Percentiles rank a stretch among this genome's conserved stretches.
Conservation (phyloP, 2,329 filamentous ascomycete species). For the Neospermospora avenae region DNA sequence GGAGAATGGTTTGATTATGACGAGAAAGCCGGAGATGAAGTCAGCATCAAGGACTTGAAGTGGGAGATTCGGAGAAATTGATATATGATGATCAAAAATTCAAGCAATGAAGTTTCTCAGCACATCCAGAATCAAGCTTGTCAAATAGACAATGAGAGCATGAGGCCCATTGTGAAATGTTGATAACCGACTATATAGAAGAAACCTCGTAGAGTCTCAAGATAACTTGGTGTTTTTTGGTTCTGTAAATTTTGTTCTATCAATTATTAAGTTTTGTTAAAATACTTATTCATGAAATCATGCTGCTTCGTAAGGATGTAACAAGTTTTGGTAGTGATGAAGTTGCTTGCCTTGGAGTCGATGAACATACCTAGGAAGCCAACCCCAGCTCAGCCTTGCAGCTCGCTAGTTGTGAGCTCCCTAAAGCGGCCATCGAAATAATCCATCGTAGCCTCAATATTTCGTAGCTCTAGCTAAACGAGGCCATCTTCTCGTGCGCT, state of each 20-base stretch:
- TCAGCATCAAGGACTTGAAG: slow-evolving; percentile 83
- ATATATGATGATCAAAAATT: background rate
- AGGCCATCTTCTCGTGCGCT: slow-evolving; percentile 20
- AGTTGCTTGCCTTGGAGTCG: background rate
- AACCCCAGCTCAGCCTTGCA: slow-evolving; percentile 14
- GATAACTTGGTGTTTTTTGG: too few species aligned
- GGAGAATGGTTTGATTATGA: slow-evolving; percentile 99
- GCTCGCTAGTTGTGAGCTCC: slow-evolving; percentile 10
- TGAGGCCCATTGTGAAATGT: background rate
- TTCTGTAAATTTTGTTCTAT: too few species aligned
- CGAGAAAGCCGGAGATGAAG: slow-evolving; percentile 87
- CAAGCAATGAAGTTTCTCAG: background rate
- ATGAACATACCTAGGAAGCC: background rate
- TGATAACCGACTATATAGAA: background rate
- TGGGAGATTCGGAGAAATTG: slow-evolving; percentile 65
- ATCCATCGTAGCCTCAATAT: slow-evolving; percentile 24
- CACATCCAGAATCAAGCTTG: background rate
- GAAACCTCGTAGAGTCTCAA: too few species aligned
- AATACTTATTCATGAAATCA: too few species aligned
- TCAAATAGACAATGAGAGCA: background rate
- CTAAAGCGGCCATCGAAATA: slow-evolving; percentile 21
- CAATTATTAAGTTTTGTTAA: too few species aligned
- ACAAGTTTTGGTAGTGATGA: too few species aligned
- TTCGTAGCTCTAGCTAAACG: slow-evolving; percentile 13
- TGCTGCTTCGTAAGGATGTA: too few species aligned